These are phyloP conservation scores for Rutidosis leptorrhynchoides DNA, from an alignment of 129 eudicot genomes.

Conservation along the genomic window DNA sequence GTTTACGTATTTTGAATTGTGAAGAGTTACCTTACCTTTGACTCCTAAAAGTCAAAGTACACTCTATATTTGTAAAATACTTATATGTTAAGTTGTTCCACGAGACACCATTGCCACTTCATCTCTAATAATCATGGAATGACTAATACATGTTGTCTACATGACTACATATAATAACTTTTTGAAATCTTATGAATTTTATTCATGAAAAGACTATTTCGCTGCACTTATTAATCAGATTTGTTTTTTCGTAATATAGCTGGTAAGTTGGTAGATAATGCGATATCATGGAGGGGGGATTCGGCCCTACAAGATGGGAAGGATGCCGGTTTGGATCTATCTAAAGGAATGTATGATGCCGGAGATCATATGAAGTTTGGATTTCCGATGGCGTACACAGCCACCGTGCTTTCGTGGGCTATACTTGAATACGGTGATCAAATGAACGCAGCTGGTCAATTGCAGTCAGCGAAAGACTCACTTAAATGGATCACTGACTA, in stretches of 20 bases:
- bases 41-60: no score
- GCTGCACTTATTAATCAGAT: not conserved
- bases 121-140: no score
- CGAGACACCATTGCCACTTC: no score
- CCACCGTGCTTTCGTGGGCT: constrained; percentile 86
- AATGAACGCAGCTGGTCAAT: constrained; percentile 65
- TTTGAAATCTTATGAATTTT: no score
- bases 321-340: constrained; percentile 60
- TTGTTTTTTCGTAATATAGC: constrained; percentile 32
- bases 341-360: constrained; percentile 85
- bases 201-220: no score
- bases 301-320: constrained; percentile 67
- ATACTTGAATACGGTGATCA: constrained; percentile 97
- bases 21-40: no score
- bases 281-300: constrained; percentile 77
- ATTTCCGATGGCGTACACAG: constrained; percentile 85
- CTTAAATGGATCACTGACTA: constrained; percentile 91
- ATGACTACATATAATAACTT: no score
- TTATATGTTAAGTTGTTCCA: no score
- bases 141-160: no score
- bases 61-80: no score
- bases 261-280: constrained; percentile 63
- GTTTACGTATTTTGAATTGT: no score
- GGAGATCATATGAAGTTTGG: constrained; percentile 93
- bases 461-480: constrained; percentile 70